phyloP scores from a whole-genome alignment of 140 eudicot genomes.

The Cichorium intybus region DNA sequence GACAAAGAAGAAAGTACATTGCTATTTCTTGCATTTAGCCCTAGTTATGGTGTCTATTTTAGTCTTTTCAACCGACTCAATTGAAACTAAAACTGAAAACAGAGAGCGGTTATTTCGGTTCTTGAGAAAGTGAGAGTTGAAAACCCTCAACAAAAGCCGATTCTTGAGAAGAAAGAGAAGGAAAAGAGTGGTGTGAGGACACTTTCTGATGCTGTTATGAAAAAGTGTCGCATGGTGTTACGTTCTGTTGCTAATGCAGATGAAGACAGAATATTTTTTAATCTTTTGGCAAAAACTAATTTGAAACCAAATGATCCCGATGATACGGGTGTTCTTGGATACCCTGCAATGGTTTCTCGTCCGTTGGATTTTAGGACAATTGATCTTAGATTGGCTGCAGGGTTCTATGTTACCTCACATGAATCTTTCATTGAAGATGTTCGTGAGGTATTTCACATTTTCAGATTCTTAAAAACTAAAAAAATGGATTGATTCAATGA shows the following conservation, averaged over 20 bases:
- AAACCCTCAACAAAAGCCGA: conserved; percentile 47
- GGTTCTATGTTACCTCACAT: conserved; percentile 77
- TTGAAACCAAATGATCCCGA: conserved; percentile 68
- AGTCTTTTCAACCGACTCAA: neutral
- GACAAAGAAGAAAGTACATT: too few relatives aligned
- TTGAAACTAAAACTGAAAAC: conserved; percentile 10
- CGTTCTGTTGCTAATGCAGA: conserved; percentile 68
- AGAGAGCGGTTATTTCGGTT: conserved; percentile 75
- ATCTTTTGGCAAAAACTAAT: conserved; percentile 65
- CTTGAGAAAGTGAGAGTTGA: conserved; percentile 51
- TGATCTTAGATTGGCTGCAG: conserved; percentile 82
- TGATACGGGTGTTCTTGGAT: conserved; percentile 84
- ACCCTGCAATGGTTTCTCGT: conserved; percentile 94
- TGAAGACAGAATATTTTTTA: conserved; percentile 74
- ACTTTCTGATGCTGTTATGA: conserved; percentile 66
- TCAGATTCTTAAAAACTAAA: conserved; percentile 1
- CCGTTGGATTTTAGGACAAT: conserved; percentile 91
- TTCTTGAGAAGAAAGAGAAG: conserved; percentile 64
- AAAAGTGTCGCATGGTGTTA: conserved; percentile 76
- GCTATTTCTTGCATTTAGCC: too few relatives aligned
- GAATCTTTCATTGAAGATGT: conserved; percentile 92
- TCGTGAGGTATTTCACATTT: conserved; percentile 57
- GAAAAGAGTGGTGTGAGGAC: conserved; percentile 39
- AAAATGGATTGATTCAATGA: neutral
- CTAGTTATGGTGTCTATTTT: neutral